A percentile compares a stretch with the other conserved stretches of the same genome.
Evolutionary conservation across 345 rosid genomes (phyloP).

Genomic region (Arabis hirsuta): DNA sequence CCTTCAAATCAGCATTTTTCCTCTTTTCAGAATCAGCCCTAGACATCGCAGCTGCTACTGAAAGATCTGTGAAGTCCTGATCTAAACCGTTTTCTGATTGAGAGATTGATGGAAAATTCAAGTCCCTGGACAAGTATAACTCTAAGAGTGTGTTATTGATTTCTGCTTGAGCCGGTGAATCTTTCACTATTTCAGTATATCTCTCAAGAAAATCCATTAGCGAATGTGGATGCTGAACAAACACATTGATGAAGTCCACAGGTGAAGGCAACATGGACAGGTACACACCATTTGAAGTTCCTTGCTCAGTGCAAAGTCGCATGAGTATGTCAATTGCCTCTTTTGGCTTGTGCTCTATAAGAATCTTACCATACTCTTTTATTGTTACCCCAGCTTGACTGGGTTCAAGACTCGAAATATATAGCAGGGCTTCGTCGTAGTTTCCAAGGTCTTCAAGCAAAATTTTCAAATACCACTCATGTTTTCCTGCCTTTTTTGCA

Average conservation of each 20-base stretch:
- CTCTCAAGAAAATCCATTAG: conserved; percentile 91
- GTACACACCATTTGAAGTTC: conserved; percentile 66
- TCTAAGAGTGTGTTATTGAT: conserved; percentile 93
- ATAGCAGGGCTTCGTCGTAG: conserved; percentile 91
- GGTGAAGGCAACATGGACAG: conserved; percentile 96
- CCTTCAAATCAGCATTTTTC: conserved; percentile 45
- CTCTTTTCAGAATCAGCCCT: conserved; percentile 54
- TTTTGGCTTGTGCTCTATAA: conserved; percentile 82
- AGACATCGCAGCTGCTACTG: conserved; percentile 44
- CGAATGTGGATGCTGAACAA: conserved; percentile 81
- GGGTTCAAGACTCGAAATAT: conserved; percentile 92
- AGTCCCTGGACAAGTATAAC: conserved; percentile 85
- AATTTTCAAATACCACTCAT: conserved; percentile 92
- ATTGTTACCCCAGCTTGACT: conserved; percentile 97
- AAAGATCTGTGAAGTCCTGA: conserved; percentile 49
- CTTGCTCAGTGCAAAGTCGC: conserved; percentile 85
- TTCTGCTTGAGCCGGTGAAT: conserved; percentile 98
- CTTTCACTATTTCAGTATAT: conserved; percentile 78
- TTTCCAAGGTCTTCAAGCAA: conserved; percentile 94
- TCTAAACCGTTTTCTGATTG: conserved; percentile 59
- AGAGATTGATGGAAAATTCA: conserved; percentile 81
- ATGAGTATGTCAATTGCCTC: conserved; percentile 90
- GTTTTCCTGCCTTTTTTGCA: conserved; percentile 96
- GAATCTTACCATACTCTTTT: conserved; percentile 96
- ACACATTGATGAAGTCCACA: conserved; percentile 92